Base-by-base conservation (phyloP, 352 stramenopile genomes). In the Phytopythium cucurbitacearum region DNA sequence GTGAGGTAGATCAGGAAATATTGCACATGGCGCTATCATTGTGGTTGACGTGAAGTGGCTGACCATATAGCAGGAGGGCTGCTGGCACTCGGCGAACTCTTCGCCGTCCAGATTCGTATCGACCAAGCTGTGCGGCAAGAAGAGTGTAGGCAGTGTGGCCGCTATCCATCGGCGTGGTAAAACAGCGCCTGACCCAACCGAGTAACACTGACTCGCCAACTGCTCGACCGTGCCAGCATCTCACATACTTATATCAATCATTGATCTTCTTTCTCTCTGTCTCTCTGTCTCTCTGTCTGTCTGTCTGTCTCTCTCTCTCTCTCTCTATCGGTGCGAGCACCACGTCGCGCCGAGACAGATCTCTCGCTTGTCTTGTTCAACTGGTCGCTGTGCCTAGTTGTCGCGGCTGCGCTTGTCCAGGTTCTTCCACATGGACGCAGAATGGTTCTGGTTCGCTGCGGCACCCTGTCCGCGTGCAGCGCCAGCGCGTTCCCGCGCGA, bases 361-460 rank as follows among this genome's bases (percentile, higher is more conserved):
- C 12, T 2, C n/a, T 7, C 40, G 40, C 40, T 44, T 15, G 32
- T 34, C 35, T 51, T 33, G 35, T 57, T 59, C 34, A 34, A 10
- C 21, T 40, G 7, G 32, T 60, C 42, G 21, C 32, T 21, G 12
- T 42, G 41, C 41, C 37, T 68, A 68, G 15, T 74, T 45, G 9
- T 57, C 62, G n/a, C 59, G 49, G 12, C 48, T 48, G 40, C 69
- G 64, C 50, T 70, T 75, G 48, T 76, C 61, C 38, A 76, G 68
- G 44, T 77, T 74, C 48, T 80, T 75, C 71, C 67, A 77, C 71
- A 77, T 80, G 5, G 71, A 75, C 15, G 59, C 62, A 59, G 66
- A 62, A 21, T 55, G 38, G 41, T 21, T 46, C 11, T 65, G 71
- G 16, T 62, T 43, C 0, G 16, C 11, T 1, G 35, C 16, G 8